These are phyloP conservation scores for Prunus armeniaca DNA, from an alignment of 306 rosid species.

Conservation along the genomic window DNA sequence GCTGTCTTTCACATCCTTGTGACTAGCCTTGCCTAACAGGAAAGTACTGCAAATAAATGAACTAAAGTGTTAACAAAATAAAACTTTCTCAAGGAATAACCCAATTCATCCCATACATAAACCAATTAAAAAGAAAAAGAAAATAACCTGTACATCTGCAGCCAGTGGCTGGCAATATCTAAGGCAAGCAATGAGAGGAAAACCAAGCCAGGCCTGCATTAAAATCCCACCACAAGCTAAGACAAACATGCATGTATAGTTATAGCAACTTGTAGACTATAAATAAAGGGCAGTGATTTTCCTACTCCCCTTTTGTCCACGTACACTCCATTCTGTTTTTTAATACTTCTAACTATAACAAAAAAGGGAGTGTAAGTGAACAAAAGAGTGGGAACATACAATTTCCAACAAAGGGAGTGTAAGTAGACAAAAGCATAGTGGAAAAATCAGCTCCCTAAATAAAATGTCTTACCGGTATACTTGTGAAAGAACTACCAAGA, in stretches of 20 bases:
- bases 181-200: slow-evolving; percentile 87
- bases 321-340: no score
- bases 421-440: no score
- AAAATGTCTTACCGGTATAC: slow-evolving; percentile 60
- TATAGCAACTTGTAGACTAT: slow-evolving; percentile 15
- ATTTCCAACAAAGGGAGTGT: no score
- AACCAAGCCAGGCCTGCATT: slow-evolving; percentile 80
- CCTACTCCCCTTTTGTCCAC: no score
- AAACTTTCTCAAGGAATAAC: not conserved
- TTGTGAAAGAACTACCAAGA: slow-evolving; percentile 88
- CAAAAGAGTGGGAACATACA: no score
- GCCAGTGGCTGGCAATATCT: slow-evolving; percentile 98
- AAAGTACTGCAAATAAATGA: slow-evolving; percentile 66
- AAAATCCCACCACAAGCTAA: slow-evolving; percentile 34
- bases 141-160: slow-evolving; percentile 92
- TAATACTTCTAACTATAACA: no score
- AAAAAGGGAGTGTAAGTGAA: no score
- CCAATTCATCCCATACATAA: slow-evolving; percentile 1
- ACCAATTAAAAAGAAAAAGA: slow-evolving; percentile 1
- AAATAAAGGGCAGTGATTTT: not conserved
- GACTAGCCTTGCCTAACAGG: slow-evolving; percentile 86
- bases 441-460: not conserved
- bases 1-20: slow-evolving; percentile 98
- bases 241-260: slow-evolving; percentile 22
- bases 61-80: slow-evolving; percentile 19